A percentile compares a stretch with the other conserved stretches of the same genome.
These are phyloP conservation scores for Didymosphaeria variabile DNA, from an alignment of 2,329 filamentous ascomycete species.

Conservation along the genomic window DNA sequence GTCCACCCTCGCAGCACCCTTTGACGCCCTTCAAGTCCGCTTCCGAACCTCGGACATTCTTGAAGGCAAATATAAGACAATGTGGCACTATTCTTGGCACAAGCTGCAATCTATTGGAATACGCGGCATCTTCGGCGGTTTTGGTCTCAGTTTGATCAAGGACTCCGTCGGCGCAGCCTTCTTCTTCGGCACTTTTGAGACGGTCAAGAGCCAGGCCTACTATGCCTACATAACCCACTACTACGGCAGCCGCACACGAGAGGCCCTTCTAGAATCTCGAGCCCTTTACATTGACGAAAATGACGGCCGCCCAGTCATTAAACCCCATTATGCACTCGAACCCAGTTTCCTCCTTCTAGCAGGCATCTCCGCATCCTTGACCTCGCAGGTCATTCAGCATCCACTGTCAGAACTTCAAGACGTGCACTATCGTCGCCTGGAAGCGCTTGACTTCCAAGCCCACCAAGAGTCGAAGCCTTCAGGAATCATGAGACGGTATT, in stretches of 20 bases:
- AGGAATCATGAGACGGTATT: constrained; percentile 67
- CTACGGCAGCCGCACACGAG: constrained; percentile 59
- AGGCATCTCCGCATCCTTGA: constrained; percentile 72
- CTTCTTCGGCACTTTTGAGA: constrained; percentile 81
- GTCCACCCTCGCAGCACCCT: constrained; percentile 75
- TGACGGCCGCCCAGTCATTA: constrained; percentile 62
- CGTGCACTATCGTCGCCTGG: constrained; percentile 76
- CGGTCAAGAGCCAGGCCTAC: constrained; percentile 76
- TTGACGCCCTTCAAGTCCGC: constrained; percentile 78
- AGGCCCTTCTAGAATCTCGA: constrained; percentile 36
- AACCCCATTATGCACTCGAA: constrained; percentile 78
- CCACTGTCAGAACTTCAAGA: constrained; percentile 76
- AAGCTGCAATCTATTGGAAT: constrained; percentile 76
- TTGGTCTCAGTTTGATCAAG: constrained; percentile 73
- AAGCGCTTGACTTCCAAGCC: constrained; percentile 72
- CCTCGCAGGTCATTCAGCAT: constrained; percentile 75
- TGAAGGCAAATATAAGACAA: constrained; percentile 68
- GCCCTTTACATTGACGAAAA: constrained; percentile 31
- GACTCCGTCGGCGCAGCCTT: constrained; percentile 74
- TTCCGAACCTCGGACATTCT: constrained; percentile 71
- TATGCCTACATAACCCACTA: constrained; percentile 76
- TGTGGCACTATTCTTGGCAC: constrained; percentile 75
- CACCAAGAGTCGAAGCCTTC: constrained; percentile 44
- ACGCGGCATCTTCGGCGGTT: constrained; percentile 78
- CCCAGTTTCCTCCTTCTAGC: constrained; percentile 75